phyloP scores from a whole-genome alignment of 345 rosid species.

The Durio zibethinus region DNA sequence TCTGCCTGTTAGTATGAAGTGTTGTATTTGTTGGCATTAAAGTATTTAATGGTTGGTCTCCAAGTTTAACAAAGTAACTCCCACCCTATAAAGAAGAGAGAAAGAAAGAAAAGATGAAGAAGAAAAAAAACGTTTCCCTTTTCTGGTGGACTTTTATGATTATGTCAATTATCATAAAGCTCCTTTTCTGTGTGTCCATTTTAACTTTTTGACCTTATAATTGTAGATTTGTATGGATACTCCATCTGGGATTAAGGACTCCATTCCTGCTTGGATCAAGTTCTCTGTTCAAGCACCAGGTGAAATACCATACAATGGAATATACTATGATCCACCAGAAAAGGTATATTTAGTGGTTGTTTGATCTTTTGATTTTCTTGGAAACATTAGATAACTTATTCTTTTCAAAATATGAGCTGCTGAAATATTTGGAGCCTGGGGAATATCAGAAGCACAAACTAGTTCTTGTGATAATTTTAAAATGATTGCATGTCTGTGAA shows the following conservation, averaged over 20 bases:
- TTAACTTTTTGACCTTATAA: constrained; percentile 13
- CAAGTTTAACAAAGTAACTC: neutral
- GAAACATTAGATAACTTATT: neutral
- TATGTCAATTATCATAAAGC: neutral
- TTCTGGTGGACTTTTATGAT: neutral
- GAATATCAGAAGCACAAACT: neutral
- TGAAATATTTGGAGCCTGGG: constrained; percentile 1
- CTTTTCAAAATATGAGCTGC: neutral
- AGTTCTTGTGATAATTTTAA: neutral
- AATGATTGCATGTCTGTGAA: neutral
- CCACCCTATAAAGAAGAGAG: neutral
- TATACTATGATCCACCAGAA: constrained; percentile 90
- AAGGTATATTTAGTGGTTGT: constrained; percentile 48
- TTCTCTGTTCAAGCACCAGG: constrained; percentile 90
- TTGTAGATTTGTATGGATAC: constrained; percentile 91
- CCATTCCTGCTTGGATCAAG: constrained; percentile 99
- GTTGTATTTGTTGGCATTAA: neutral
- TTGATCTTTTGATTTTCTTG: neutral
- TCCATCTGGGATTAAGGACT: constrained; percentile 85
- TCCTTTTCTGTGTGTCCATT: neutral
- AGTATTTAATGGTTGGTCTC: neutral
- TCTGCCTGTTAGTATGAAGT: neutral
- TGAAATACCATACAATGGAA: constrained; percentile 89
- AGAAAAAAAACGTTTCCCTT: neutral
- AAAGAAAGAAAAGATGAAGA: neutral